Evolutionary conservation across 805 yeast species (phyloP), one percentile per base, ranked within the genome.

Genomic region (Candida palmyrensis): DNA sequence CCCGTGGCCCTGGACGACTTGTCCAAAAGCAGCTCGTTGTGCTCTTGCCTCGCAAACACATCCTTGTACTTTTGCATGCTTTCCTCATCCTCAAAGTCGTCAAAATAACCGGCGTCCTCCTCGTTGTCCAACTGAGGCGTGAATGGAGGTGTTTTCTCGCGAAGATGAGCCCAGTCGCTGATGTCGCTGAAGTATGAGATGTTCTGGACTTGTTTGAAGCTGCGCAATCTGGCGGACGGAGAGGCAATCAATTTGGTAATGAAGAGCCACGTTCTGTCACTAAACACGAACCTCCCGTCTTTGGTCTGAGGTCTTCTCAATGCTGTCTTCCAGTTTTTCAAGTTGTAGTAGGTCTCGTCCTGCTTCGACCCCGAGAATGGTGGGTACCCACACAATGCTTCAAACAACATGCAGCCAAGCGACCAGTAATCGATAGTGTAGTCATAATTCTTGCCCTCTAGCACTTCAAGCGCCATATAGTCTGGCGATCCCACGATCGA

Each of bases 351-450:
- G 0, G 98, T 92, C 56, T 92, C 98, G 49, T 92, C 95, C 25
- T 94, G 84, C 25, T 85, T 77, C 26, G 88, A 77, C 3, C 98
- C 99, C 26, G 95, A 81, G 53, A 92, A 92, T 28, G 99, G 99
- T 3, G 99, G 95, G 59, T 86, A 92, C 0, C 98, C 97, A 43
- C 92, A 92, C 37, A 92, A 74, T 29, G 96, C 85, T 62, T 92
- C 99, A 55, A 90, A 92, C 25, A 92, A 67, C 81, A 92, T 92
- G 61, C 98, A 92, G 4, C 98, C 99, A 38, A 92, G 68, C 0
- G 97, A 89, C 99, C 99, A 92, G 57, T 92, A 92, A 65, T 92
- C 99, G 37, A 94, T 95, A 11, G 98, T 90, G 55, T 82, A 89
- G 54, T 92, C 96, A 57, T 92, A 92, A 38, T 80, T 78, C 51